phyloP scores from a whole-genome alignment of 2,329 filamentous ascomycete genomes.

The Neopestalotiopsis clavispora region DNA sequence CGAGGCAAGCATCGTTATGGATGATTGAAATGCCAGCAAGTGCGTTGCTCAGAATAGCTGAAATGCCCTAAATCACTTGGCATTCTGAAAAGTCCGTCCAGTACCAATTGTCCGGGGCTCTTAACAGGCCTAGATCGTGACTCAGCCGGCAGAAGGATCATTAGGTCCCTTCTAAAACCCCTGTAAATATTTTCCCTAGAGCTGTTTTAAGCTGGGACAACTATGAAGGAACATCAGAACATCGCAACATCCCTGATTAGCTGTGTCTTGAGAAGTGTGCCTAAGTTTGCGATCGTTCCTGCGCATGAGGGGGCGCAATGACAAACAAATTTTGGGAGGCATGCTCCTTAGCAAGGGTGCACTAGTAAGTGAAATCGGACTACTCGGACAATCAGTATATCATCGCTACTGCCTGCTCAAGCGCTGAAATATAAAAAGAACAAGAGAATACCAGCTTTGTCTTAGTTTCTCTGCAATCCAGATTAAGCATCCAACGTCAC shows the following conservation, averaged over 20 bases:
- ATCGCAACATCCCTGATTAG: not conserved
- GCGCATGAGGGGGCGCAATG: not conserved
- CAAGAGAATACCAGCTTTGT: not conserved
- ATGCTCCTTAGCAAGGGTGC: not conserved
- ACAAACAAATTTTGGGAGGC: not conserved
- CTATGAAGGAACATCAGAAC: not conserved
- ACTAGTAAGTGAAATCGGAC: not conserved
- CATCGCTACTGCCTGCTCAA: not conserved
- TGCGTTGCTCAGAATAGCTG: not conserved
- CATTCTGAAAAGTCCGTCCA: not conserved
- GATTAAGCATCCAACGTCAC: not conserved
- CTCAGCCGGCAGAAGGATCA: not conserved
- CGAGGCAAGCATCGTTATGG: not conserved
- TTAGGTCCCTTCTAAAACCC: not conserved
- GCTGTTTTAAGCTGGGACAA: not conserved
- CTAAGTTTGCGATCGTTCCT: not conserved
- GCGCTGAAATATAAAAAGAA: not conserved
- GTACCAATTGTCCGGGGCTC: not conserved
- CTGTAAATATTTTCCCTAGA: not conserved
- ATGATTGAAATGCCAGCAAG: not conserved
- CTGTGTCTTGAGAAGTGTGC: not conserved
- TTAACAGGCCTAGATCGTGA: no score
- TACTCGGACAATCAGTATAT: conserved; percentile 8
- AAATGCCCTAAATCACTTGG: not conserved
- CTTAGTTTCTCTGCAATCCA: not conserved